Percentiles rank a stretch among this genome's conserved stretches.
phyloP scores from a whole-genome alignment of 1,284 basidiomycete genomes.

The Fomitopsis palustris region DNA sequence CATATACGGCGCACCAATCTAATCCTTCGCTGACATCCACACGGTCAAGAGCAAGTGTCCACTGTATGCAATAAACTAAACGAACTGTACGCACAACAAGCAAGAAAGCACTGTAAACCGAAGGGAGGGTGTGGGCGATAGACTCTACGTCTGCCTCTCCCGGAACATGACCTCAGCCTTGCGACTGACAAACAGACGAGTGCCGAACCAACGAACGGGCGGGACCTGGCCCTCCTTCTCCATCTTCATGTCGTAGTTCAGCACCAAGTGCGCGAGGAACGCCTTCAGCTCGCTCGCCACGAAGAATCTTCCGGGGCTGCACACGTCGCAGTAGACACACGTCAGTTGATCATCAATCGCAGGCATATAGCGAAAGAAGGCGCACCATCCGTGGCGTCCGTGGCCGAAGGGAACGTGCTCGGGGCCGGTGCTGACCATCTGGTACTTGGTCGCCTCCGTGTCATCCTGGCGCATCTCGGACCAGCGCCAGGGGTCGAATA shows the following conservation, averaged over 20 bases:
- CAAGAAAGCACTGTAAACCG: background rate
- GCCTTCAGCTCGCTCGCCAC: slow-evolving; percentile 17
- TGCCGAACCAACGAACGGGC: slow-evolving; percentile 9
- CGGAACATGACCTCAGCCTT: slow-evolving; percentile 17
- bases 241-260: slow-evolving; percentile 19
- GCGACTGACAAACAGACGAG: slow-evolving; percentile 9
- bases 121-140: background rate
- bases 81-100: background rate
- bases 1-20: too few species aligned
- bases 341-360: background rate
- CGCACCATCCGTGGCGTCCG: slow-evolving; percentile 26
- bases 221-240: slow-evolving; percentile 17
- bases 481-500: slow-evolving; percentile 10
- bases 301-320: slow-evolving; percentile 19
- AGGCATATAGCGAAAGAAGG: too few species aligned
- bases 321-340: background rate
- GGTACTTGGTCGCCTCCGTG: slow-evolving; percentile 20
- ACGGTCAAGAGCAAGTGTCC: too few species aligned
- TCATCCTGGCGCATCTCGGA: slow-evolving; percentile 15
- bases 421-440: slow-evolving; percentile 20
- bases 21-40: too few species aligned
- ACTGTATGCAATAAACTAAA: background rate
- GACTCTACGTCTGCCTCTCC: slow-evolving; percentile 9
- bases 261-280: slow-evolving; percentile 15
- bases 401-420: slow-evolving; percentile 26